Percentiles rank a stretch among this genome's conserved stretches.
phyloP scores from a whole-genome alignment of 2,329 filamentous ascomycete genomes.

The Dissoconium aciculare region DNA sequence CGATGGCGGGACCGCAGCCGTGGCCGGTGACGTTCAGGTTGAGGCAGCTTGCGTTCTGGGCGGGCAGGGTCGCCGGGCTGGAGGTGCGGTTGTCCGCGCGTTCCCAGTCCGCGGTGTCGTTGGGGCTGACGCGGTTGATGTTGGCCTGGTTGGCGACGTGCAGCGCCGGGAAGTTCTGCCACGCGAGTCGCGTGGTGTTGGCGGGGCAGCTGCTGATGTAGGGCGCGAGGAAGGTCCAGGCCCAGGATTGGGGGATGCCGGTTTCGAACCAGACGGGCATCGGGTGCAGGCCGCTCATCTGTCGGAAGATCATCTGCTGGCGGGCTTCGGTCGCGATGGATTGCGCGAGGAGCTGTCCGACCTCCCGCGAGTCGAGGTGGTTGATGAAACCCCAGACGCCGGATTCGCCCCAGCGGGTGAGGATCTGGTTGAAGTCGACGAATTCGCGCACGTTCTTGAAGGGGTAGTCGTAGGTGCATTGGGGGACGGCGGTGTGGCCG shows the following conservation, averaged over 20 bases:
- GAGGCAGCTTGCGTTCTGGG: constrained; percentile 39
- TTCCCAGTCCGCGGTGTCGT: constrained; percentile 47
- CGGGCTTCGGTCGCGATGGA: constrained; percentile 66
- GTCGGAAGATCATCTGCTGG: constrained; percentile 73
- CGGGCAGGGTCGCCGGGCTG: constrained; percentile 36
- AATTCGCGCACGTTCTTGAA: constrained; percentile 60
- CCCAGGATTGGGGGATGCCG: constrained; percentile 70
- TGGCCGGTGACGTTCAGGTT: constrained; percentile 40
- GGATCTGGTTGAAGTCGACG: constrained; percentile 70
- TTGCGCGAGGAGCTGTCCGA: constrained; percentile 57
- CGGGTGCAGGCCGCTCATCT: constrained; percentile 64
- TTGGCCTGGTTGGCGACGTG: constrained; percentile 64
- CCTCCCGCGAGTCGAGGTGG: constrained; percentile 62
- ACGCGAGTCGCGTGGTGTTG: constrained; percentile 58
- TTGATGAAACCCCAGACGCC: constrained; percentile 69
- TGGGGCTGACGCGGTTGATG: constrained; percentile 49
- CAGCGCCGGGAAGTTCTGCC: constrained; percentile 71
- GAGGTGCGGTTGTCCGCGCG: constrained; percentile 46
- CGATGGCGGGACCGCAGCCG: constrained; percentile 49
- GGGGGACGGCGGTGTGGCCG: constrained; percentile 51
- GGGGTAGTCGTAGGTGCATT: constrained; percentile 74
- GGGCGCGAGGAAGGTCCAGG: constrained; percentile 66
- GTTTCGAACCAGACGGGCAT: constrained; percentile 73
- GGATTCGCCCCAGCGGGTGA: constrained; percentile 68
- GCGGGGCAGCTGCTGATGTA: constrained; percentile 64